phyloP scores from a whole-genome alignment of 805 yeast genomes.

The Helenozyma rhizophorensis region DNA sequence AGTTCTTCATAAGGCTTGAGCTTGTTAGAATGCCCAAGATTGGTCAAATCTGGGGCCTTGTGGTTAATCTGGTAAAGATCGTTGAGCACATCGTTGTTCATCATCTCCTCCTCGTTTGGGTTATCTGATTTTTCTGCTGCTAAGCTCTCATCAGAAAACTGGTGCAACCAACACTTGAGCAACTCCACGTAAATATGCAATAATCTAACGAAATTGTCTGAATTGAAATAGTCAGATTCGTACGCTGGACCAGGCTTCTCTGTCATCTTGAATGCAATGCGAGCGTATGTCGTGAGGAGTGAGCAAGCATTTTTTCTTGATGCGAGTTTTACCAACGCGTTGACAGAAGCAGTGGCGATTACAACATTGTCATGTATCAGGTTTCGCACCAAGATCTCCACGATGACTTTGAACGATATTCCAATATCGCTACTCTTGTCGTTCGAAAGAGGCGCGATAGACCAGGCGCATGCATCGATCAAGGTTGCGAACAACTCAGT shows the following conservation, averaged over 20 bases:
- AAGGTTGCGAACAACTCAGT: constrained; percentile 64
- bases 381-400: constrained; percentile 76
- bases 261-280: constrained; percentile 73
- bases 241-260: constrained; percentile 60
- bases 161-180: constrained; percentile 75
- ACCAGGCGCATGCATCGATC: constrained; percentile 72
- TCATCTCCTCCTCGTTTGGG: constrained; percentile 29
- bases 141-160: constrained; percentile 37
- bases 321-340: constrained; percentile 63
- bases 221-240: constrained; percentile 54
- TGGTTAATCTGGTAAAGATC: constrained; percentile 44
- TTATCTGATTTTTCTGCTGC: constrained; percentile 23
- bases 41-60: constrained; percentile 32
- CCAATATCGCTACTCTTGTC: constrained; percentile 36
- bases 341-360: constrained; percentile 61
- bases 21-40: constrained; percentile 13
- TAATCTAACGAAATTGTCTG: constrained; percentile 55
- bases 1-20: constrained; percentile 50
- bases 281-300: constrained; percentile 70
- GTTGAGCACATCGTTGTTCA: constrained; percentile 36
- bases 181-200: constrained; percentile 74
- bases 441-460: constrained; percentile 27
- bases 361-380: constrained; percentile 61
- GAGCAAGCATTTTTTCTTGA: constrained; percentile 64
- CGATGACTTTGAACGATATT: constrained; percentile 55